Conservation (phyloP, 2,329 filamentous ascomycete genomes). For the Erysiphe pulchra region DNA sequence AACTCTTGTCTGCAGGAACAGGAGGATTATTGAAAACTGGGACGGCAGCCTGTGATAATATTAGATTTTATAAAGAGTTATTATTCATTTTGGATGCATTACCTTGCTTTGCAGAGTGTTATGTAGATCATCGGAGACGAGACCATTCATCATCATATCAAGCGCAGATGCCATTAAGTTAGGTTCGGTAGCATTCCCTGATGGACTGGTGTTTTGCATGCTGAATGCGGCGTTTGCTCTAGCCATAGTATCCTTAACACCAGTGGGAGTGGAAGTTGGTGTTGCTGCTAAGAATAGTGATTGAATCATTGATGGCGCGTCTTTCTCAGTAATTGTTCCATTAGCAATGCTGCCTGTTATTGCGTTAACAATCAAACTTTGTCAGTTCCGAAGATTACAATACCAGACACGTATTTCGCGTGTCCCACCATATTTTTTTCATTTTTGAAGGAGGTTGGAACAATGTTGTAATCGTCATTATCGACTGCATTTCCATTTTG, state of each 20-base stretch:
- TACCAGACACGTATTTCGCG: too few species aligned
- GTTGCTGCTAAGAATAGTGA: constrained; percentile 6
- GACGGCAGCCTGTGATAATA: not conserved
- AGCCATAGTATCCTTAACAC: constrained; percentile 5
- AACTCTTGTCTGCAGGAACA: constrained; percentile 16
- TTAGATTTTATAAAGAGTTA: not conserved
- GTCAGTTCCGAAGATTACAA: too few species aligned
- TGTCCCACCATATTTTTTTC: too few species aligned
- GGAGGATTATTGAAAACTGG: constrained; percentile 2
- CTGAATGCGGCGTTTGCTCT: constrained; percentile 1
- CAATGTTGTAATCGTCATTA: too few species aligned
- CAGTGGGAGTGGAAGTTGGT: constrained; percentile 9
- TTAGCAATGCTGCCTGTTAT: not conserved
- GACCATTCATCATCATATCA: constrained; percentile 4
- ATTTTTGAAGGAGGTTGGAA: too few species aligned
- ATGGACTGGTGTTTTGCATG: constrained; percentile 1
- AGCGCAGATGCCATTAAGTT: constrained; percentile 2
- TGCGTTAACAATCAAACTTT: too few species aligned
- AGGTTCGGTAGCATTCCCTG: constrained; percentile 3
- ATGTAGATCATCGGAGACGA: constrained; percentile 3
- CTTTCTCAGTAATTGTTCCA: constrained; percentile 4
- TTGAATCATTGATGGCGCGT: constrained; percentile 2
- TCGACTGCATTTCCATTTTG: too few species aligned
- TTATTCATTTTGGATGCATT: too few species aligned
- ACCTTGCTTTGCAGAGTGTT: not conserved